phyloP scores from a whole-genome alignment of 768 basidiomycete species.

The Tricholoma hemisulphureum region DNA sequence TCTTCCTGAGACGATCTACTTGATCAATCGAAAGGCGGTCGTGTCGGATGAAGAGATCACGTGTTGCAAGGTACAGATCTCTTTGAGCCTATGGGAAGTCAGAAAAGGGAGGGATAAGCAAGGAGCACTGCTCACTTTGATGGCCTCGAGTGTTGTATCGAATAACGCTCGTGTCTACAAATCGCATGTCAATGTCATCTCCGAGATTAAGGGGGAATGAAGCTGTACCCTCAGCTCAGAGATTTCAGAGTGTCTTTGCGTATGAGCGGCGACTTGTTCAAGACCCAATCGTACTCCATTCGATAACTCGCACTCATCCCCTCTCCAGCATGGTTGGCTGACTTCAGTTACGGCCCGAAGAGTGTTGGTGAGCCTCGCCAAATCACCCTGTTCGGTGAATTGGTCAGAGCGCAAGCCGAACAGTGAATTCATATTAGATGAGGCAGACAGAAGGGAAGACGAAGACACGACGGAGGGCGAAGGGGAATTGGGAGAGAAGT shows the following conservation, averaged over 20 bases:
- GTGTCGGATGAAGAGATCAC: conserved; percentile 83
- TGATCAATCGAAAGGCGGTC: conserved; percentile 88
- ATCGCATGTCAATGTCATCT: neutral
- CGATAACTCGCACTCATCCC: conserved; percentile 78
- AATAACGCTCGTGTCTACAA: conserved; percentile 59
- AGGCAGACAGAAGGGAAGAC: conserved; percentile 31
- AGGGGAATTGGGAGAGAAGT: conserved; percentile 40
- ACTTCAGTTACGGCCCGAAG: conserved; percentile 75
- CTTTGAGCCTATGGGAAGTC: conserved; percentile 56
- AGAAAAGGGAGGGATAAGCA: neutral
- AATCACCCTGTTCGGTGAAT: conserved; percentile 64
- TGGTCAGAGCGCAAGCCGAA: conserved; percentile 21
- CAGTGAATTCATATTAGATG: conserved; percentile 31
- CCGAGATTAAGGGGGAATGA: neutral
- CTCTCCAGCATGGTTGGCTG: conserved; percentile 79
- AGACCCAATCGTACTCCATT: conserved; percentile 76
- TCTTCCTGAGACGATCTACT: conserved; percentile 84
- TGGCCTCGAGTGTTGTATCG: conserved; percentile 68
- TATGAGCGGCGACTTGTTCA: conserved; percentile 61
- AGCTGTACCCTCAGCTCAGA: conserved; percentile 67
- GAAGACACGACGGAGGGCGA: conserved; percentile 34
- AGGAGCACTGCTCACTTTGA: conserved; percentile 54
- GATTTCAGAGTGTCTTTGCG: conserved; percentile 69
- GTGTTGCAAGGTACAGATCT: conserved; percentile 82
- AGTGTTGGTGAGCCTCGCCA: conserved; percentile 80